A percentile compares a stretch with the other conserved stretches of the same genome.
These are phyloP conservation scores for Zygosaccharomyces pseudobailii DNA, from an alignment of 1,139 yeast genomes.

Conservation along the genomic window DNA sequence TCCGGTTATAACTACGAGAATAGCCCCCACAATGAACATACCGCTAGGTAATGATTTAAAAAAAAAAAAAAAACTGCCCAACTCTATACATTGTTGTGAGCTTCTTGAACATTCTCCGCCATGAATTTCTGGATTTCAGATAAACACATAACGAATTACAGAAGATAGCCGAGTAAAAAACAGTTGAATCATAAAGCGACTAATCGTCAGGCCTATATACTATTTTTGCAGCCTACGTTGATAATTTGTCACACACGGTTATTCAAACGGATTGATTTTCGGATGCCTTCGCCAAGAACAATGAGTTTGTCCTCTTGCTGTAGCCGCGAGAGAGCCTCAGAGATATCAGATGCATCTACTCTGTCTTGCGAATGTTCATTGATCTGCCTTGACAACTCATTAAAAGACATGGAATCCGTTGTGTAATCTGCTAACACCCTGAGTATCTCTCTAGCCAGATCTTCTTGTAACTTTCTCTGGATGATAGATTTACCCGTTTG, in stretches of 20 bases:
- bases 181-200: too few relatives aligned
- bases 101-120: too few relatives aligned
- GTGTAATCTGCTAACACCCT: slow-evolving; percentile 39
- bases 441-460: slow-evolving; percentile 58
- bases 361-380: slow-evolving; percentile 66
- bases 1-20: too few relatives aligned
- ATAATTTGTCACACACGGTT: slow-evolving; percentile 21
- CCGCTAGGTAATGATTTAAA: too few relatives aligned
- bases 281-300: slow-evolving; percentile 68
- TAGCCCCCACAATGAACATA: too few relatives aligned
- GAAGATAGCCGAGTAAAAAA: too few relatives aligned
- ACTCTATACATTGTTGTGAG: too few relatives aligned
- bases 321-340: slow-evolving; percentile 62
- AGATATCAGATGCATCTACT: slow-evolving; percentile 67
- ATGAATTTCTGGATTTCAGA: too few relatives aligned
- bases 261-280: slow-evolving; percentile 55
- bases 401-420: slow-evolving; percentile 46
- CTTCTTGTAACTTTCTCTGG: slow-evolving; percentile 76
- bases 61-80: too few relatives aligned
- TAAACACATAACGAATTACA: too few relatives aligned
- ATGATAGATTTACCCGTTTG: slow-evolving; percentile 94
- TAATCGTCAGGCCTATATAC: too few relatives aligned
- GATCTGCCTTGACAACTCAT: slow-evolving; percentile 55
- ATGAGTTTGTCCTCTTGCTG: slow-evolving; percentile 71
- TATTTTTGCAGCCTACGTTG: too few relatives aligned